phyloP scores from a whole-genome alignment of 1,284 basidiomycete species.

The Chalciporus sp. region DNA sequence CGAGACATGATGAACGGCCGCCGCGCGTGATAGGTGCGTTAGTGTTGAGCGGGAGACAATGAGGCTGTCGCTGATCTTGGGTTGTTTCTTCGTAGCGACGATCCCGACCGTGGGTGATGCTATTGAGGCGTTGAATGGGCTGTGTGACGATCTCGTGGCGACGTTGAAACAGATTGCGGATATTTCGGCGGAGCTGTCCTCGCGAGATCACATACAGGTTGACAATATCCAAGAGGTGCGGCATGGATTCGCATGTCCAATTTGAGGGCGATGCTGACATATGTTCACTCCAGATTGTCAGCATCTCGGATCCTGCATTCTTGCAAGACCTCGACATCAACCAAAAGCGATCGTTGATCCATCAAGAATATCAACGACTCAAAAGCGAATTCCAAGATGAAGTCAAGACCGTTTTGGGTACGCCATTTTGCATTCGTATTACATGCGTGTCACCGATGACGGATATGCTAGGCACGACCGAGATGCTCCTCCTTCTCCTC shows the following conservation, averaged over 20 bases:
- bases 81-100: constrained; percentile 44
- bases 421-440: constrained; percentile 24
- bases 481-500: constrained; percentile 82
- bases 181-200: constrained; percentile 69
- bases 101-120: constrained; percentile 80
- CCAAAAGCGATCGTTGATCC: constrained; percentile 67
- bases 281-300: constrained; percentile 49
- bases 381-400: constrained; percentile 45
- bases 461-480: constrained; percentile 62
- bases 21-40: constrained; percentile 42
- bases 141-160: constrained; percentile 60
- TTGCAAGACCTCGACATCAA: constrained; percentile 66
- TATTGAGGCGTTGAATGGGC: constrained; percentile 66
- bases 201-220: constrained; percentile 68
- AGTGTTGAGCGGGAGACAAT: background rate
- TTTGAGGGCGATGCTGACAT: background rate
- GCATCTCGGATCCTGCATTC: constrained; percentile 53
- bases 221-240: constrained; percentile 73
- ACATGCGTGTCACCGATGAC: constrained; percentile 2
- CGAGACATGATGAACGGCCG: constrained; percentile 48
- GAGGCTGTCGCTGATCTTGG: background rate
- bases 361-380: constrained; percentile 59
- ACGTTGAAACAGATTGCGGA: constrained; percentile 70
- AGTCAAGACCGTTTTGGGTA: constrained; percentile 58
- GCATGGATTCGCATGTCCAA: background rate